Evolutionary conservation across 176 grass and related monocot species (phyloP).

Genomic region (Avena atlantica): DNA sequence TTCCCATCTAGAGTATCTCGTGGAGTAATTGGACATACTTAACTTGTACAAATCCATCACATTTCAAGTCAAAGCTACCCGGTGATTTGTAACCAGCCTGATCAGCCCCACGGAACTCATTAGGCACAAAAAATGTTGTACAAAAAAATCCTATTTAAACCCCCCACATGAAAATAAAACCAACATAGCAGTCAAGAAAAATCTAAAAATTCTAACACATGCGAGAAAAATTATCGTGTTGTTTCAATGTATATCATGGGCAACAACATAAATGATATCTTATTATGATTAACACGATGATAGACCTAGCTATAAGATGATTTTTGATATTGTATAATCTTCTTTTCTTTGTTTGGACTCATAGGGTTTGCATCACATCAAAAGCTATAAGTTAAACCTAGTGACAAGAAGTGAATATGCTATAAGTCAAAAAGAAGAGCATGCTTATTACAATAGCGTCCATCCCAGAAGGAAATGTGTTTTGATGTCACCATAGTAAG

Average conservation of each 20-base stretch:
- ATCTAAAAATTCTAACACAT: not conserved
- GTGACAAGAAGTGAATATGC: not conserved
- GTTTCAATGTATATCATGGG: not conserved
- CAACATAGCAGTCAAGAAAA: not conserved
- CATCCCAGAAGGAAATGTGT: conserved; percentile 22
- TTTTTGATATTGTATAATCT: not conserved
- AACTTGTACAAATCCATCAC: conserved; percentile 2
- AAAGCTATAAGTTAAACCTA: not conserved
- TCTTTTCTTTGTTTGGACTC: too few species aligned
- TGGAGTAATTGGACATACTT: not conserved
- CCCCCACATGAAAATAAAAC: not conserved
- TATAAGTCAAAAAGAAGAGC: not conserved
- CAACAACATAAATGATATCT: not conserved
- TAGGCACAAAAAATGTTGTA: not conserved
- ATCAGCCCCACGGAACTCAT: not conserved
- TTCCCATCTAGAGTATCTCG: not conserved
- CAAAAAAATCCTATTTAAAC: not conserved
- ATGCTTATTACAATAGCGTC: not conserved
- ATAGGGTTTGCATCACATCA: not conserved
- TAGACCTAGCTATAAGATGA: not conserved
- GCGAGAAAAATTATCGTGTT: too few species aligned
- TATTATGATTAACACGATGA: not conserved
- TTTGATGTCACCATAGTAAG: conserved; percentile 32
- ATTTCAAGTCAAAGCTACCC: conserved; percentile 4
- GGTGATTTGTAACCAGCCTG: not conserved